Percentiles rank a stretch among this genome's conserved stretches.
These are phyloP conservation scores for Paecilomyces formosus DNA, from an alignment of 2,329 filamentous ascomycete genomes.

Conservation along the genomic window DNA sequence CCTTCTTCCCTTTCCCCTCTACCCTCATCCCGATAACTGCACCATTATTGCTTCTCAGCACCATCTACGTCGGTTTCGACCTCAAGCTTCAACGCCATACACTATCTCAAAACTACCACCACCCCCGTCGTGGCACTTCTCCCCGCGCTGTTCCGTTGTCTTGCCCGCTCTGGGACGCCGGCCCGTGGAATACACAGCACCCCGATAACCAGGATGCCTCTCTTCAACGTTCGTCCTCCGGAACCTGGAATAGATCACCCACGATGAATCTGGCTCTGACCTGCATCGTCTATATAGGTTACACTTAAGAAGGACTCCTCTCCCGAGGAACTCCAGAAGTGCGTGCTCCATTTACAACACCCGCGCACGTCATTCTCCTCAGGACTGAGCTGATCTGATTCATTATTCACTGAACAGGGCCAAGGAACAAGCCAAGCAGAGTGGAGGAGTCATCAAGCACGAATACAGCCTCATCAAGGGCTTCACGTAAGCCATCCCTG, in stretches of 20 bases:
- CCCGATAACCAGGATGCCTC: conserved; percentile 23
- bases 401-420: conserved; percentile 44
- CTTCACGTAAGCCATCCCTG: conserved; percentile 64
- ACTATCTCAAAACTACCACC: background rate
- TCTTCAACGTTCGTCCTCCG: conserved; percentile 27
- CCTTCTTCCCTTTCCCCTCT: background rate
- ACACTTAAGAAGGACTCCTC: conserved; percentile 68
- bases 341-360: conserved; percentile 19
- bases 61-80: background rate
- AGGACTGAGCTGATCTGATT: conserved; percentile 8
- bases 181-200: background rate
- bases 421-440: conserved; percentile 64
- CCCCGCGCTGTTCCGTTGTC: background rate
- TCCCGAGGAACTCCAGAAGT: conserved; percentile 61
- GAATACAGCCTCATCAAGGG: conserved; percentile 86
- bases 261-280: conserved; percentile 1
- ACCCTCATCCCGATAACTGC: background rate
- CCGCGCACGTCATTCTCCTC: background rate
- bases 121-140: background rate
- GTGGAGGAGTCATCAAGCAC: conserved; percentile 77
- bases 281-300: conserved; percentile 47
- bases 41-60: background rate
- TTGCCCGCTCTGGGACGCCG: background rate
- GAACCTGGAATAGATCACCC: background rate
- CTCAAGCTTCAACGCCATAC: background rate